A percentile compares a stretch with the other conserved stretches of the same genome.
Evolutionary conservation across 768 basidiomycete species (phyloP).

Genomic region (Galerina marginata): DNA sequence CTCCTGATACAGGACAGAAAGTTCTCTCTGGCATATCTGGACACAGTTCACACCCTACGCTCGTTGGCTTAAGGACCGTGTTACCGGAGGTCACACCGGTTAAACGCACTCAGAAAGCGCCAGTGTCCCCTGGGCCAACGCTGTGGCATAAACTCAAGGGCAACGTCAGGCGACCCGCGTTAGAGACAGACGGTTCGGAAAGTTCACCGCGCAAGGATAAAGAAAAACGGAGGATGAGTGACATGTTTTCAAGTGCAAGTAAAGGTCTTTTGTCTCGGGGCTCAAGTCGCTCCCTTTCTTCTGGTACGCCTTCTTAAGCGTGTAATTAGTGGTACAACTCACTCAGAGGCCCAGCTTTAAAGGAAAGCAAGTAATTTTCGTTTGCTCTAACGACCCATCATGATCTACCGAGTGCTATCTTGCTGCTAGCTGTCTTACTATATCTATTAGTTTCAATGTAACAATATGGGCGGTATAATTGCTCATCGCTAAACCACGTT

Average conservation of each 20-base stretch:
- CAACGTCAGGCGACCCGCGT: slow-evolving; percentile 32
- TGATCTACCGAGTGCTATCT: too few species aligned
- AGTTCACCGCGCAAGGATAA: slow-evolving; percentile 18
- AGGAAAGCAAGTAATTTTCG: slow-evolving; percentile 5
- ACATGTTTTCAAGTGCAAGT: slow-evolving; percentile 25
- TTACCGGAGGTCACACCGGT: slow-evolving; percentile 1
- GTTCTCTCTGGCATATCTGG: slow-evolving; percentile 15
- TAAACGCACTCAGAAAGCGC: not conserved
- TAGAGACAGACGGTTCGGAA: slow-evolving; percentile 3
- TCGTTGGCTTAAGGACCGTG: slow-evolving; percentile 3
- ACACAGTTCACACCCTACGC: slow-evolving; percentile 7
- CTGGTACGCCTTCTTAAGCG: not conserved
- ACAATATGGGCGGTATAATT: too few species aligned
- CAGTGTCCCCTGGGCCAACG: slow-evolving; percentile 12
- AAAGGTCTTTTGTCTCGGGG: slow-evolving; percentile 23
- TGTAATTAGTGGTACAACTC: not conserved
- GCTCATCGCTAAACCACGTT: too few species aligned
- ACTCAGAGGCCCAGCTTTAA: not conserved
- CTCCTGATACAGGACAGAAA: not conserved
- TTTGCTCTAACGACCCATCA: not conserved
- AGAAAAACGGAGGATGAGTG: slow-evolving; percentile 21
- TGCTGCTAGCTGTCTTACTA: too few species aligned
- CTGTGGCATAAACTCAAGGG: slow-evolving; percentile 46
- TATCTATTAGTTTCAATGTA: too few species aligned
- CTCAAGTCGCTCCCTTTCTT: slow-evolving; percentile 19